Evolutionary conservation across 805 yeast genomes (phyloP).

Genomic region (Candida quercuum): DNA sequence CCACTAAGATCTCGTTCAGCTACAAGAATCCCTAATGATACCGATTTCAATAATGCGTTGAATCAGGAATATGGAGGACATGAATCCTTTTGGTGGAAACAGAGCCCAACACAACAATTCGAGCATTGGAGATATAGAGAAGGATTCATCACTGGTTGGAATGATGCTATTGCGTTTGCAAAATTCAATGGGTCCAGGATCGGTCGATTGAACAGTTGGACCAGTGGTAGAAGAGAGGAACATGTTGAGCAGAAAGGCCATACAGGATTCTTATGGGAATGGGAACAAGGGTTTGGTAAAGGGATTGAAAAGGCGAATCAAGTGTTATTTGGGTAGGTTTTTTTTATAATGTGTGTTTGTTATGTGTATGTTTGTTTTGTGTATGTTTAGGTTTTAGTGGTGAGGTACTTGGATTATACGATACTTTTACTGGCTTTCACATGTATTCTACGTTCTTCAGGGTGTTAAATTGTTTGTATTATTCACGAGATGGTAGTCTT

Average conservation of each 20-base stretch:
- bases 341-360: no score
- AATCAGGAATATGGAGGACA: conserved; percentile 41
- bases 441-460: no score
- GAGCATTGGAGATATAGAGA: conserved; percentile 81
- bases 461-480: no score
- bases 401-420: no score
- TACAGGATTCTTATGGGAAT: conserved; percentile 71
- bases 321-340: no score
- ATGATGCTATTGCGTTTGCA: conserved; percentile 66
- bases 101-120: conserved; percentile 52
- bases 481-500: no score
- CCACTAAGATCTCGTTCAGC: conserved; percentile 28
- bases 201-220: conserved; percentile 76
- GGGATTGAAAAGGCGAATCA: conserved; percentile 44
- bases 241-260: conserved; percentile 54
- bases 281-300: conserved; percentile 77
- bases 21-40: conserved; percentile 33
- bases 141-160: conserved; percentile 74
- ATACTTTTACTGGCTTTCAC: no score
- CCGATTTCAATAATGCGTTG: conserved; percentile 35
- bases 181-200: conserved; percentile 61
- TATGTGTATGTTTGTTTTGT: no score
- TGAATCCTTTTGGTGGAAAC: conserved; percentile 60
- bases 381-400: no score
- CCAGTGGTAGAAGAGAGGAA: conserved; percentile 50